Evolutionary conservation across 805 yeast genomes (phyloP).

Genomic region (Middelhovenomyces tepae): DNA sequence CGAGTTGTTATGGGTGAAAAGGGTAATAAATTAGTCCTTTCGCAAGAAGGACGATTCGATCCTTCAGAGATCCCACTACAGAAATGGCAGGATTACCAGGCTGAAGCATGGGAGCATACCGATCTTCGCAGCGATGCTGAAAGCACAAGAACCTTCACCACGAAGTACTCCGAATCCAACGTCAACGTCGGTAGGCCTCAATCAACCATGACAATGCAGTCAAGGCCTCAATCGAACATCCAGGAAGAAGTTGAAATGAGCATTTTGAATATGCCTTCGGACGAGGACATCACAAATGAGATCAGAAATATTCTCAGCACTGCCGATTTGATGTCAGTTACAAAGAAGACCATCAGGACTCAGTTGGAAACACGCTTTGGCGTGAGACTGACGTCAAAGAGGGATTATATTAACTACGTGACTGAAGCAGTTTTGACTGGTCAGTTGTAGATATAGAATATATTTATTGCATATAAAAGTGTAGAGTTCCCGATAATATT

Average conservation of each 20-base stretch:
- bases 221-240: slow-evolving; percentile 1
- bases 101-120: slow-evolving; percentile 34
- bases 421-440: slow-evolving; percentile 33
- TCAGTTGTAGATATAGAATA: slow-evolving; percentile 25
- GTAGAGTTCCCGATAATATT: no score
- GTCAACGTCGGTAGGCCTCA: neutral
- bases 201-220: neutral
- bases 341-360: slow-evolving; percentile 30
- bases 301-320: slow-evolving; percentile 29
- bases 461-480: no score
- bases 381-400: slow-evolving; percentile 24
- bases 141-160: no score
- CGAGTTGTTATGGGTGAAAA: slow-evolving; percentile 47
- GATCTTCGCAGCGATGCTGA: slow-evolving; percentile 1
- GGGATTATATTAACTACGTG: slow-evolving; percentile 32
- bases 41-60: slow-evolving; percentile 45
- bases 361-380: slow-evolving; percentile 31
- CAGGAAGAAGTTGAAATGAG: slow-evolving; percentile 19
- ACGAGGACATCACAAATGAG: slow-evolving; percentile 28
- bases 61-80: slow-evolving; percentile 45
- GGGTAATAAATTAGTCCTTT: slow-evolving; percentile 40
- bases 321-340: slow-evolving; percentile 31
- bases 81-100: slow-evolving; percentile 51
- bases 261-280: slow-evolving; percentile 25
- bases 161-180: no score